A percentile compares a stretch with the other conserved stretches of the same genome.
phyloP scores from a whole-genome alignment of 495 filamentous ascomycete genomes.

The Penicillium flavigenum region DNA sequence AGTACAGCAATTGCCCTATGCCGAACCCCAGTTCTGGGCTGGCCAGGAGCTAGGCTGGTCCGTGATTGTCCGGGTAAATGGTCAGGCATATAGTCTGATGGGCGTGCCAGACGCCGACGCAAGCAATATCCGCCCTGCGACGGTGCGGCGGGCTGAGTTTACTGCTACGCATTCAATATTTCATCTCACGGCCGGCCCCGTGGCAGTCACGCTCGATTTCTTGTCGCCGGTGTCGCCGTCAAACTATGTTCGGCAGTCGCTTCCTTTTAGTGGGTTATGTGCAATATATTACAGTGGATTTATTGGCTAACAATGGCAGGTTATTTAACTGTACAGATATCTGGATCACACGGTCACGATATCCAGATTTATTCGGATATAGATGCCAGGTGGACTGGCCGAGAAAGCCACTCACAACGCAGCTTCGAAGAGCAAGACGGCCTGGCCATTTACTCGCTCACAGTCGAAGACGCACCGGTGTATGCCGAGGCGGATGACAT shows the following conservation, averaged over 20 bases:
- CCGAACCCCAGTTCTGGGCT: conserved; percentile 51
- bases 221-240: conserved; percentile 85
- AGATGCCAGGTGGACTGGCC: conserved; percentile 51
- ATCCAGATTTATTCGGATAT: conserved; percentile 52
- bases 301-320: conserved; percentile 22
- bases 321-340: conserved; percentile 69
- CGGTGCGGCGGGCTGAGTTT: conserved; percentile 42
- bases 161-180: conserved; percentile 50
- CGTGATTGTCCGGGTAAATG: conserved; percentile 49
- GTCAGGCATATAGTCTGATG: conserved; percentile 49
- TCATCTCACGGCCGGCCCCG: conserved; percentile 40
- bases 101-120: conserved; percentile 32
- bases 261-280: conserved; percentile 61
- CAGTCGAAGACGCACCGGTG: conserved; percentile 35
- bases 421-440: conserved; percentile 28
- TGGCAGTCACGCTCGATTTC: conserved; percentile 56
- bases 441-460: conserved; percentile 32
- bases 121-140: conserved; percentile 34
- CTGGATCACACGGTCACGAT: conserved; percentile 23
- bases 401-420: conserved; percentile 25
- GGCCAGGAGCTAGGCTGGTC: conserved; percentile 49
- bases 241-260: conserved; percentile 76
- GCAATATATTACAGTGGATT: not conserved
- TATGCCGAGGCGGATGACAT: conserved; percentile 46
- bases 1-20: conserved; percentile 37